These are phyloP conservation scores for Mycena sanguinolenta DNA, from an alignment of 768 basidiomycete genomes.

Conservation along the genomic window DNA sequence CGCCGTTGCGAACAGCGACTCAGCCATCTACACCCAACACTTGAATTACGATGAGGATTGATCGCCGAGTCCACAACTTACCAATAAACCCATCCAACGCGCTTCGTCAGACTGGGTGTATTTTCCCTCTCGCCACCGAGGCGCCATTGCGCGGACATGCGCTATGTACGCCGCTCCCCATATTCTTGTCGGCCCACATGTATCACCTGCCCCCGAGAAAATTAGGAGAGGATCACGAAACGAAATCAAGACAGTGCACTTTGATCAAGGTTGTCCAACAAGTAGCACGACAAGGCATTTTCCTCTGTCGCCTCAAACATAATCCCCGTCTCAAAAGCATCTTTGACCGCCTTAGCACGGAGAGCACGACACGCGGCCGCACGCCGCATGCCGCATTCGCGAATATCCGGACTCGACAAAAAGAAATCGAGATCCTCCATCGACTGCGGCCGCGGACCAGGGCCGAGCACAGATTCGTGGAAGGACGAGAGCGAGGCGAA, in stretches of 20 bases:
- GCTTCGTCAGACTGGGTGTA: neutral
- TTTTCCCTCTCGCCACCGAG: neutral
- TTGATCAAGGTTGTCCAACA: slow-evolving; percentile 25
- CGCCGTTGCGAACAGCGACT: neutral
- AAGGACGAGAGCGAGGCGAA: slow-evolving; percentile 10
- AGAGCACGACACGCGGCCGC: neutral
- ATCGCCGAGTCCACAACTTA: neutral
- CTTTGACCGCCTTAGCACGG: slow-evolving; percentile 9
- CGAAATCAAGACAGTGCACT: neutral
- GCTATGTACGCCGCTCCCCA: slow-evolving; percentile 24
- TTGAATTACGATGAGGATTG: too few species aligned
- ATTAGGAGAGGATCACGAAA: neutral
- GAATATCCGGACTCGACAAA: neutral
- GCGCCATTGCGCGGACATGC: slow-evolving; percentile 20
- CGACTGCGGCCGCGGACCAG: slow-evolving; percentile 18
- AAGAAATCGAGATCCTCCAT: slow-evolving; percentile 11
- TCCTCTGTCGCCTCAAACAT: slow-evolving; percentile 21
- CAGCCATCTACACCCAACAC: slow-evolving; percentile 24
- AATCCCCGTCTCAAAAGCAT: slow-evolving; percentile 21
- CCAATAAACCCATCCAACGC: slow-evolving; percentile 23
- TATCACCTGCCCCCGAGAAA: neutral
- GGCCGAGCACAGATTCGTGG: slow-evolving; percentile 16
- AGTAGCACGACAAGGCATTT: slow-evolving; percentile 27
- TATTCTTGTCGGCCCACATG: neutral
- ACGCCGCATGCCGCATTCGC: slow-evolving; percentile 19